A percentile compares a stretch with the other conserved stretches of the same genome.
These are phyloP conservation scores for Beauveria asiatica DNA, from an alignment of 2,329 filamentous ascomycete species.

Conservation along the genomic window DNA sequence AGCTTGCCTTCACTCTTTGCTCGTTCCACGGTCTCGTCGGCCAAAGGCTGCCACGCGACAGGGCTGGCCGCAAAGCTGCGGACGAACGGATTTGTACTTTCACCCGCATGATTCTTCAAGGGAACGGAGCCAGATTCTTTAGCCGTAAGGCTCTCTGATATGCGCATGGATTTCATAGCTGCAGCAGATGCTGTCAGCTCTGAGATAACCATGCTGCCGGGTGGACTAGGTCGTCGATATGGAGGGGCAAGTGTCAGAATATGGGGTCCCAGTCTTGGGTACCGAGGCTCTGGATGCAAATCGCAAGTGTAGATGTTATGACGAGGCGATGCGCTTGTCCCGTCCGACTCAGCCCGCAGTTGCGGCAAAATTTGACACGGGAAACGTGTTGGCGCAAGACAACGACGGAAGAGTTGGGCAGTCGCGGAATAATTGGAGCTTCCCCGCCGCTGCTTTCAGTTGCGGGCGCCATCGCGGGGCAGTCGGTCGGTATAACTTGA, in stretches of 20 bases:
- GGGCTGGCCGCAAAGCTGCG: constrained; percentile 69
- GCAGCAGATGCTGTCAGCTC: constrained; percentile 29
- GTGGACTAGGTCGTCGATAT: background rate
- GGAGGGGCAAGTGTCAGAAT: background rate
- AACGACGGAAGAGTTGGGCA: constrained; percentile 1
- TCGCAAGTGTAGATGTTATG: too few relatives aligned
- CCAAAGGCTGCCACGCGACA: constrained; percentile 88
- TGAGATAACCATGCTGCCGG: constrained; percentile 27
- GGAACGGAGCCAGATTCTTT: constrained; percentile 14
- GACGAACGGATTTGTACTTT: constrained; percentile 47
- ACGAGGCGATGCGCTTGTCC: background rate
- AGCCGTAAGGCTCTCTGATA: constrained; percentile 16
- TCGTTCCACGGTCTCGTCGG: constrained; percentile 63
- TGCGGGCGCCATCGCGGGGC: constrained; percentile 11
- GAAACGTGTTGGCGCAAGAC: constrained; percentile 1
- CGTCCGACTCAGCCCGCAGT: background rate
- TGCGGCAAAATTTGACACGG: background rate
- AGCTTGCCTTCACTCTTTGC: constrained; percentile 78
- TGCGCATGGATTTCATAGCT: constrained; percentile 22
- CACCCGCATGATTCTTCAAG: constrained; percentile 27
- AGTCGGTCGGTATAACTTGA: background rate
- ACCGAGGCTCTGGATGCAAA: background rate
- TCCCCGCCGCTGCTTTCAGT: constrained; percentile 8
- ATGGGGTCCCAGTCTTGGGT: background rate
- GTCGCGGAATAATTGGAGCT: constrained; percentile 10